These are phyloP conservation scores for Amanita thiersii DNA, from an alignment of 768 basidiomycete species.

Conservation along the genomic window DNA sequence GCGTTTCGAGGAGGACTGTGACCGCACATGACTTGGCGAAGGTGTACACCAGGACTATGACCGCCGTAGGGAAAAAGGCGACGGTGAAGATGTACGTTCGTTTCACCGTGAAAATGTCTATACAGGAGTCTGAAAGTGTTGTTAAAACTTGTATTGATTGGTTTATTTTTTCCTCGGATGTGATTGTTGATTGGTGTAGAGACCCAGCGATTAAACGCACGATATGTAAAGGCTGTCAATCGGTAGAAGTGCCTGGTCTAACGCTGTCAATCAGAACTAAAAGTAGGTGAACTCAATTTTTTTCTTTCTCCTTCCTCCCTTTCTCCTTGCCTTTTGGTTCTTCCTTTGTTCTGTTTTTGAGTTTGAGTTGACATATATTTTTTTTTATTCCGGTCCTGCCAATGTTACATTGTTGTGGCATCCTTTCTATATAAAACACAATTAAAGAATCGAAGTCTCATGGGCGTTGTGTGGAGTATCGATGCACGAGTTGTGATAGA, in stretches of 20 bases:
- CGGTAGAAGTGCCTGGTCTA: slow-evolving; percentile 58
- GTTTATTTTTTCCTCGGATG: background rate
- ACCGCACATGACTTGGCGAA: slow-evolving; percentile 48
- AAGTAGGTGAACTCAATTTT: slow-evolving; percentile 32
- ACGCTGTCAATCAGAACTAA: slow-evolving; percentile 59
- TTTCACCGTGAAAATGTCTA: no score
- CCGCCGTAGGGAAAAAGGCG: slow-evolving; percentile 63
- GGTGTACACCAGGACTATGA: slow-evolving; percentile 60
- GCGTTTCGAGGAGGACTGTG: slow-evolving; percentile 15
- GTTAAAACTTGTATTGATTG: background rate
- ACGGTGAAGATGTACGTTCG: slow-evolving; percentile 60
- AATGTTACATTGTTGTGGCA: no score
- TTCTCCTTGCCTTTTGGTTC: slow-evolving; percentile 1
- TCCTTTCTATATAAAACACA: background rate
- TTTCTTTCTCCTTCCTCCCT: background rate
- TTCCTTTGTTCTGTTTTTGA: background rate
- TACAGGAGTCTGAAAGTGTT: no score
- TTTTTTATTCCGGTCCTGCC: no score
- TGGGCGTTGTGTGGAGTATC: slow-evolving; percentile 48
- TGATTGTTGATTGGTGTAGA: slow-evolving; percentile 25
- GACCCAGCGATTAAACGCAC: slow-evolving; percentile 82
- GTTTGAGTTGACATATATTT: background rate
- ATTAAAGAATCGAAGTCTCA: slow-evolving; percentile 30
- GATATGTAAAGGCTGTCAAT: slow-evolving; percentile 62
- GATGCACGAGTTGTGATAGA: slow-evolving; percentile 49